Evolutionary conservation across 495 filamentous ascomycete species (phyloP).

Genomic region (Darksidea phi): DNA sequence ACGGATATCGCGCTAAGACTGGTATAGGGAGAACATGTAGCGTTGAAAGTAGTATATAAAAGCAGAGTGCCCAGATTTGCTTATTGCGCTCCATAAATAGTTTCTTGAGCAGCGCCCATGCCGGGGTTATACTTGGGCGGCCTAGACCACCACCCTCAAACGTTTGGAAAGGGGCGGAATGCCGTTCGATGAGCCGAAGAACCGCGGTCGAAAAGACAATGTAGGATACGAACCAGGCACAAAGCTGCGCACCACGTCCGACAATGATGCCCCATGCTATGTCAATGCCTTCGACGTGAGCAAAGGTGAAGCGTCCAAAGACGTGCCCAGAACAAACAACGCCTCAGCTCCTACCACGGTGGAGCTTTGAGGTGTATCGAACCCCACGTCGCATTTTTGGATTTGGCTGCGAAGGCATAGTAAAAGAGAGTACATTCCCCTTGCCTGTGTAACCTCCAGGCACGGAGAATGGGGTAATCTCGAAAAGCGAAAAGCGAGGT

Average conservation of each 20-base stretch:
- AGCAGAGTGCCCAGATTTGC: slow-evolving; percentile 15
- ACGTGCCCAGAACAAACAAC: not conserved
- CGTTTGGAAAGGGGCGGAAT: slow-evolving; percentile 21
- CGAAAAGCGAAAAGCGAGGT: not conserved
- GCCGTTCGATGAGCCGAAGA: slow-evolving; percentile 20
- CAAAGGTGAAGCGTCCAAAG: slow-evolving; percentile 8
- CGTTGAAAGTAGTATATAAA: slow-evolving; percentile 18
- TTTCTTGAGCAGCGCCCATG: slow-evolving; percentile 13
- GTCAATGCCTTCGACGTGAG: slow-evolving; percentile 10
- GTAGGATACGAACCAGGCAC: slow-evolving; percentile 16
- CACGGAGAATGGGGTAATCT: not conserved
- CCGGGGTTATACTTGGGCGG: slow-evolving; percentile 1
- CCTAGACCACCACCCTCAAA: slow-evolving; percentile 10
- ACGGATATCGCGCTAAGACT: slow-evolving; percentile 20
- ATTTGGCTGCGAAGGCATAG: not conserved
- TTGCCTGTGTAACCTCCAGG: not conserved
- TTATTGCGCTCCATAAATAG: slow-evolving; percentile 8
- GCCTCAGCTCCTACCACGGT: not conserved
- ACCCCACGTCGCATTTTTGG: not conserved
- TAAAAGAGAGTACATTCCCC: not conserved
- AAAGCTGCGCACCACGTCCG: slow-evolving; percentile 14
- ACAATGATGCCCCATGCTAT: slow-evolving; percentile 10
- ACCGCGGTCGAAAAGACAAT: slow-evolving; percentile 18
- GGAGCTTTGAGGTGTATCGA: not conserved
- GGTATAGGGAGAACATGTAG: slow-evolving; percentile 10